Base-by-base conservation (phyloP, 352 stramenopile genomes). In the Plasmopara muralis region DNA sequence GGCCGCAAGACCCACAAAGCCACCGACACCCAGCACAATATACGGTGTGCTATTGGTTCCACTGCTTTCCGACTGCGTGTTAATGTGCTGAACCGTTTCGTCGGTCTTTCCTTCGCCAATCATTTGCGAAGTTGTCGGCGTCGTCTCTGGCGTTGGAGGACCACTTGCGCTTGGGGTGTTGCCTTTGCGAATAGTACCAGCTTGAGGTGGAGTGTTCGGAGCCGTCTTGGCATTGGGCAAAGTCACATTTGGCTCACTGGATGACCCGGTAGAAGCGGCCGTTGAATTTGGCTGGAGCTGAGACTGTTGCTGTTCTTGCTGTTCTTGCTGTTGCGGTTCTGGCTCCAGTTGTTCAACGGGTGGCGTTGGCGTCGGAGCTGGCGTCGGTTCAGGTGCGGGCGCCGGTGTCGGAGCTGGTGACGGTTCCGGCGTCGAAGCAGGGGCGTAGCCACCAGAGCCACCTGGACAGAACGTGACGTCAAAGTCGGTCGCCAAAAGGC, bases 391-490 rank as follows among this genome's bases (percentile, higher is more conserved):
- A 38, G 50, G 4, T 30, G 60, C 3, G 68, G 69, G 60, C 1
- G 66, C 57, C 1, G 71, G 64, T 0, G 62, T 64, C 0, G 73
- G 62, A 0, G 60, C 58, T 5, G 67, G 69, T 0, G 57, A 61
- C 1, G 70, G 72, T 7, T 51, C 54, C 2, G 71, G 66, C 0
- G 60, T 49, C 4, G 67, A 64, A 0, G 66, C 49, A 8, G 53
- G 61, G 2, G 70, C 64, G 0, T 54, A 49, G 2, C 66, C 72
- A 7, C 67, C 65, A 13, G 50, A 57, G 9, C 70, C 68, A 40
- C 72, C 70, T 14, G 74, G 70, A 33, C 77, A 87, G 61, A 85
- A 87, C n/a, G 67, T 77, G 38, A 87, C 35, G 35, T 76, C 62
- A 28, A 82, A 85, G 61, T 85, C 62, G 35, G 70, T 82, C 15